phyloP scores from a whole-genome alignment of 2,329 filamentous ascomycete genomes.

The Graphilbum fragrans region DNA sequence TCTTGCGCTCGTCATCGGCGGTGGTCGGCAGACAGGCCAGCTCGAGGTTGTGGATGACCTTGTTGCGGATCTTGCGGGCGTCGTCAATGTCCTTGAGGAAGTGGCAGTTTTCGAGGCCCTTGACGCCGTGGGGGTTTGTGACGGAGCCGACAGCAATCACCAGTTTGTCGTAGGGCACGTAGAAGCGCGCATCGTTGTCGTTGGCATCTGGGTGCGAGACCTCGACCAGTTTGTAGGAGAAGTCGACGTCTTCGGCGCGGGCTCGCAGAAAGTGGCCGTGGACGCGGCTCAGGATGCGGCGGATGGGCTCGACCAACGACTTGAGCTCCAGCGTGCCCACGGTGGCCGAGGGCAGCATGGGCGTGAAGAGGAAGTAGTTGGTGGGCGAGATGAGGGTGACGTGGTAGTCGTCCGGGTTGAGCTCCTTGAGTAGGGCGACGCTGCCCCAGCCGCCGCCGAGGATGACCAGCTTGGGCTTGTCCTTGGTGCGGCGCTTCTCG shows the following conservation, averaged over 20 bases:
- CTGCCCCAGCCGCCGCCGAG: constrained; percentile 92
- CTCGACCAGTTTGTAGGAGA: constrained; percentile 83
- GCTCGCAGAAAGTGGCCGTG: constrained; percentile 85
- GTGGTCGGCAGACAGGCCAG: constrained; percentile 88
- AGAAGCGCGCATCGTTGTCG: constrained; percentile 72
- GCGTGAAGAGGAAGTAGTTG: constrained; percentile 97
- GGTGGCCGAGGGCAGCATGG: constrained; percentile 93
- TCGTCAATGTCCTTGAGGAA: constrained; percentile 95
- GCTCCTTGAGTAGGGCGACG: constrained; percentile 78
- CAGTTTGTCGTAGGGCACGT: constrained; percentile 94
- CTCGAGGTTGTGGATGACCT: constrained; percentile 82
- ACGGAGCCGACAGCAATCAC: constrained; percentile 84
- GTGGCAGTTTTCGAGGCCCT: constrained; percentile 84
- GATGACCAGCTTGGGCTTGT: constrained; percentile 88
- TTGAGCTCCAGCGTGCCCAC: constrained; percentile 88
- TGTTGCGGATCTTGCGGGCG: constrained; percentile 78
- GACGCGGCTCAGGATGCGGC: constrained; percentile 66
- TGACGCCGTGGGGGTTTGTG: constrained; percentile 91
- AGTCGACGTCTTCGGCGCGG: constrained; percentile 77
- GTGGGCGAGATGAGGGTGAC: constrained; percentile 88
- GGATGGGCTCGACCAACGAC: constrained; percentile 85
- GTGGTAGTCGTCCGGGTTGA: constrained; percentile 87
- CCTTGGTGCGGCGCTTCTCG: constrained; percentile 56
- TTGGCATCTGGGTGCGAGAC: constrained; percentile 58
- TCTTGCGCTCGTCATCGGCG: constrained; percentile 70